Evolutionary conservation across 2,329 filamentous ascomycete species (phyloP).

Genomic region (Knufia petricola): DNA sequence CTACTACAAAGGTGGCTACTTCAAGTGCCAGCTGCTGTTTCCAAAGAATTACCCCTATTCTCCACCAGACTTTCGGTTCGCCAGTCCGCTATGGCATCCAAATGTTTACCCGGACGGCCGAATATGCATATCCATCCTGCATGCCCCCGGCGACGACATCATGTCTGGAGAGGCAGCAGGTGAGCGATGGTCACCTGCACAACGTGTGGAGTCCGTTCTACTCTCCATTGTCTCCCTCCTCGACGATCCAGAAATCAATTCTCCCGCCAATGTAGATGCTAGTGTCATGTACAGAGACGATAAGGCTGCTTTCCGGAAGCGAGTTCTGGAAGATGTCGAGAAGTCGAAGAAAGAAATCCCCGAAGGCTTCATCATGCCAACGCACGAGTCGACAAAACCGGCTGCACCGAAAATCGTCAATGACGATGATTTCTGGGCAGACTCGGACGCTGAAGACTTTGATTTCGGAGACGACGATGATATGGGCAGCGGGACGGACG

Average conservation of each 20-base stretch:
- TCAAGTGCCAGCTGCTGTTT: constrained; percentile 82
- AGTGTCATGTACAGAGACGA: constrained; percentile 74
- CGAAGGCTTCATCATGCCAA: constrained; percentile 70
- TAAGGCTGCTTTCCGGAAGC: constrained; percentile 57
- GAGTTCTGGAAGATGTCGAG: constrained; percentile 61
- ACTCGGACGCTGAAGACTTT: constrained; percentile 58
- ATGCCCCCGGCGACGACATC: constrained; percentile 80
- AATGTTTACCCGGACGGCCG: constrained; percentile 88
- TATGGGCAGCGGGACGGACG: constrained; percentile 37
- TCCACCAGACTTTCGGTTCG: constrained; percentile 83
- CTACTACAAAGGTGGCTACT: constrained; percentile 84
- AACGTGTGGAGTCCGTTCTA: constrained; percentile 88
- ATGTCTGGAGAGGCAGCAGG: constrained; percentile 84
- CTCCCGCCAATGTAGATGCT: constrained; percentile 90
- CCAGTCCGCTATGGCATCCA: constrained; percentile 72
- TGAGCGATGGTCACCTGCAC: constrained; percentile 89
- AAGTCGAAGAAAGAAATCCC: constrained; percentile 72
- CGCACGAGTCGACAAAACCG: constrained; percentile 49
- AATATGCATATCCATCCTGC: constrained; percentile 93
- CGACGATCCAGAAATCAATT: constrained; percentile 87
- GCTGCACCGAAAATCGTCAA: constrained; percentile 52
- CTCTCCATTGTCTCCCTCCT: constrained; percentile 85
- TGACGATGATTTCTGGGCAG: constrained; percentile 73
- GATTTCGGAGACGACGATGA: constrained; percentile 37
- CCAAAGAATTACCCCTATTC: constrained; percentile 79